Conservation (phyloP, 306 rosid genomes). For the Lupinus albus region DNA sequence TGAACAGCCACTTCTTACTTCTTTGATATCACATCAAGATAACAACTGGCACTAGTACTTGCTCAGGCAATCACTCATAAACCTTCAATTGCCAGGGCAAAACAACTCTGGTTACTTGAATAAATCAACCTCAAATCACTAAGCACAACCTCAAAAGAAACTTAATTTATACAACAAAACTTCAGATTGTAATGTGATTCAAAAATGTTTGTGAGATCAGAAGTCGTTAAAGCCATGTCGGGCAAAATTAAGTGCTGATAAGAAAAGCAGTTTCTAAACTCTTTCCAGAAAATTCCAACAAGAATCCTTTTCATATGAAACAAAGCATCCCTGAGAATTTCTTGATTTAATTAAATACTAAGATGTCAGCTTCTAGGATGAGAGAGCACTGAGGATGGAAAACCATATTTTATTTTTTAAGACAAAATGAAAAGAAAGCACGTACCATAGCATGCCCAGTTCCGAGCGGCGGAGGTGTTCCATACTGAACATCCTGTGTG, state of each 20-base stretch:
- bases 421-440: slow-evolving; percentile 11
- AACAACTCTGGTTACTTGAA: slow-evolving; percentile 9
- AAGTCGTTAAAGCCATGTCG: slow-evolving; percentile 24
- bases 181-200: slow-evolving; percentile 12
- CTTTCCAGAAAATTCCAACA: background rate
- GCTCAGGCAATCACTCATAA: slow-evolving; percentile 31
- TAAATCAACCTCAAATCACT: slow-evolving; percentile 27
- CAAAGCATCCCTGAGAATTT: slow-evolving; percentile 33
- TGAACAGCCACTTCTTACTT: slow-evolving; percentile 29
- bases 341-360: slow-evolving; percentile 20
- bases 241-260: slow-evolving; percentile 7
- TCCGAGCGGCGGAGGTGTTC: slow-evolving; percentile 71
- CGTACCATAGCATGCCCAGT: slow-evolving; percentile 76
- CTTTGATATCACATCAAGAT: slow-evolving; percentile 36
- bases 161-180: slow-evolving; percentile 13
- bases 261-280: background rate
- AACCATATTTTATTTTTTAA: slow-evolving; percentile 18
- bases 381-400: background rate
- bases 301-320: slow-evolving; percentile 21
- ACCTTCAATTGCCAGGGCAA: slow-evolving; percentile 33
- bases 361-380: slow-evolving; percentile 14
- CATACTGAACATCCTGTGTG: slow-evolving; percentile 63
- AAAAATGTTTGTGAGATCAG: background rate
- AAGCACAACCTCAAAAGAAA: slow-evolving; percentile 28
- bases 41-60: slow-evolving; percentile 36